Conservation (phyloP, 2,329 filamentous ascomycete genomes). For the Magnaporthiopsis rhizophila region DNA sequence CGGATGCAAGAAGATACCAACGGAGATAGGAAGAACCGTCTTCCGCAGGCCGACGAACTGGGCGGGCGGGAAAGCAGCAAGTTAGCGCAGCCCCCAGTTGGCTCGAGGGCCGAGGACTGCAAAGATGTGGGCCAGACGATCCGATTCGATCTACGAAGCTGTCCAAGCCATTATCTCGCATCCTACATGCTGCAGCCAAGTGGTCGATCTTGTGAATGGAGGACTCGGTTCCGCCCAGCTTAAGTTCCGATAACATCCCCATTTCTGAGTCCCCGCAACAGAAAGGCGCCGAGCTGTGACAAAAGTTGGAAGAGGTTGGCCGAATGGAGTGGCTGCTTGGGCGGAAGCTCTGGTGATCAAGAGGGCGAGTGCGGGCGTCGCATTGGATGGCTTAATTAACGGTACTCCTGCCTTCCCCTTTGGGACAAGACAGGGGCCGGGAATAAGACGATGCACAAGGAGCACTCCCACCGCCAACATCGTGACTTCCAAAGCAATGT, state of each 20-base stretch:
- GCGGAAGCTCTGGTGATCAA: background rate
- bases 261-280: background rate
- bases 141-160: background rate
- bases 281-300: background rate
- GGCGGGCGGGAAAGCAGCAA: background rate
- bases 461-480: too few relatives aligned
- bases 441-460: too few relatives aligned
- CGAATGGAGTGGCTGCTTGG: background rate
- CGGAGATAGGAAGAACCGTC: too few relatives aligned
- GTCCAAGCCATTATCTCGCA: background rate
- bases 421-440: background rate
- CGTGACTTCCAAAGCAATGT: too few relatives aligned
- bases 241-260: background rate
- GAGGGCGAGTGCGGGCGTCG: background rate
- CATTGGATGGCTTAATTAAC: background rate
- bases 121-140: background rate
- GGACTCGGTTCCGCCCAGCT: background rate
- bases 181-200: background rate
- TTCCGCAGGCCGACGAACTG: too few relatives aligned
- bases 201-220: background rate
- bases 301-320: background rate
- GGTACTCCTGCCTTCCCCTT: background rate
- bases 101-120: background rate
- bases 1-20: background rate
- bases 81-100: background rate